A percentile compares a stretch with the other conserved stretches of the same genome.
Conservation (phyloP, 495 filamentous ascomycete genomes). For the Aspergillus wentii region DNA sequence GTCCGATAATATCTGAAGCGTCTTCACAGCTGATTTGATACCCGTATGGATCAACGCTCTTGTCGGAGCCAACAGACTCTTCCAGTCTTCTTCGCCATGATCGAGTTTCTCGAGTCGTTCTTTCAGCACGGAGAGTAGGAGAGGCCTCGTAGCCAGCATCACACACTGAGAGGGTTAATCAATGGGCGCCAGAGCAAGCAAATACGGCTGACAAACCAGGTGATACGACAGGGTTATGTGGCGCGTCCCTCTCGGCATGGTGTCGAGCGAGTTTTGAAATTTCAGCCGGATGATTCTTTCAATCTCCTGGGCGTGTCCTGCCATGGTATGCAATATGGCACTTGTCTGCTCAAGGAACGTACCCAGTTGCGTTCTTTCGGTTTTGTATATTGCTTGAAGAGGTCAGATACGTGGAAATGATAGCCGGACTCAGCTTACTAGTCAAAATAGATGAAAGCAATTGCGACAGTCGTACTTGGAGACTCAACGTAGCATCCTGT, state of each 20-base stretch:
- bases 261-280: slow-evolving; percentile 20
- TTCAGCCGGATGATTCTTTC: slow-evolving; percentile 22
- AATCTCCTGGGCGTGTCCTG: slow-evolving; percentile 26
- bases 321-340: slow-evolving; percentile 27
- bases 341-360: slow-evolving; percentile 30
- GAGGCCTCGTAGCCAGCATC: slow-evolving; percentile 30
- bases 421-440: slow-evolving; percentile 10
- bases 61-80: slow-evolving; percentile 18
- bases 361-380: slow-evolving; percentile 23
- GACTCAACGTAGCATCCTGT: slow-evolving; percentile 20
- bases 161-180: slow-evolving; percentile 20
- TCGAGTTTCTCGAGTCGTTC: slow-evolving; percentile 23
- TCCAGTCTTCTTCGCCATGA: slow-evolving; percentile 21
- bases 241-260: slow-evolving; percentile 26
- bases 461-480: slow-evolving; percentile 28
- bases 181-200: background rate
- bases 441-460: slow-evolving; percentile 22
- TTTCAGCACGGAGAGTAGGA: slow-evolving; percentile 30
- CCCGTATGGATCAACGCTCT: slow-evolving; percentile 29
- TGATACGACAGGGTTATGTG: slow-evolving; percentile 33
- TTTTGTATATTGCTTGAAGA: slow-evolving; percentile 26
- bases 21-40: slow-evolving; percentile 32
- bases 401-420: background rate
- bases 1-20: slow-evolving; percentile 25
- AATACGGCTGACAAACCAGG: slow-evolving; percentile 17